Evolutionary conservation across 2,329 filamentous ascomycete genomes (phyloP), one percentile per base, ranked within the genome.

Genomic region (Sporothrix phasma): DNA sequence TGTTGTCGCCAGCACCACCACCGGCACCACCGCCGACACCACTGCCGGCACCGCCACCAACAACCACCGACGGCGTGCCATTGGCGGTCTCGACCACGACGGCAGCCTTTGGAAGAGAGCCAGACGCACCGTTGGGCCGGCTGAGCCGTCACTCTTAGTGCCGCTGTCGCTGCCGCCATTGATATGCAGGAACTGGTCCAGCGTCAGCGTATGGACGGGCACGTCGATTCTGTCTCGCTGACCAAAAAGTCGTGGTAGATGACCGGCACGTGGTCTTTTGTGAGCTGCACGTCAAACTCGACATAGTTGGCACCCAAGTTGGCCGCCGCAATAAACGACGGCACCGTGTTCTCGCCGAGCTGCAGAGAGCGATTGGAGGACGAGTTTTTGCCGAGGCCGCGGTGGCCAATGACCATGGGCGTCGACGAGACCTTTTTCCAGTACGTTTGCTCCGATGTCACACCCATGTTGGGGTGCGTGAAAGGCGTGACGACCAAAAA

Each of bases 231-330:
- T 0, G 94, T 97, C 76, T 99, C 94, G 72, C 92, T 96, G 73
- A 99, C 94, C 15, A 97, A 81, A 72, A 99, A 99, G 74, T 99
- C 94, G 73, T 99, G 94, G 73, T 99, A 99, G 71, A 99, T 96
- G 68, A 99, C 93, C 0, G 94, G 94, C 1, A 99, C 92, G 71
- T 95, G 92, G 73, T 99, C 94, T 72, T 99, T 99, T n/a, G 94
- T 99, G 45, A 99, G 80, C 73, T 99, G 94, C 0, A 99, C 94
- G 73, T 99, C 94, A 71, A 89, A 87, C 69, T 88, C 85, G 54
- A 88, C 85, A 69, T 88, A 88, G 64, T 87, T 83, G 3, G 85
- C 94, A 8, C 94, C 94, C 61, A 99, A 76, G 69, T 97, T 97
- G 49, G 93, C 92, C 2, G 94, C 94, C 2, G 93, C 91, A 71